Conservation (phyloP, 257 asterid species). For the Solanum microdontum region DNA sequence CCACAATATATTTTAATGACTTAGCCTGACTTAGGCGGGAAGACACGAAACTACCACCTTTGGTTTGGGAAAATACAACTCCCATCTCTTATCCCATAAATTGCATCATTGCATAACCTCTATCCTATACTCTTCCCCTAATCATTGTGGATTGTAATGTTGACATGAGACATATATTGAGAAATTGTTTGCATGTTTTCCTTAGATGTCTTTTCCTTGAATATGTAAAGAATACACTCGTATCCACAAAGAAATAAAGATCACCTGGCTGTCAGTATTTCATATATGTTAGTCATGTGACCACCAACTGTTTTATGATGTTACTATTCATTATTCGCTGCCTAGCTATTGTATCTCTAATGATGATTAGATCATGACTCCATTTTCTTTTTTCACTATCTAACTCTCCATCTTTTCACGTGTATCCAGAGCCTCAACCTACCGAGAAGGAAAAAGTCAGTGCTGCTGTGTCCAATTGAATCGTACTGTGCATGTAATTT, state of each 20-base stretch:
- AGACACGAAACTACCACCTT: background rate
- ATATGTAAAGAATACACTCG: background rate
- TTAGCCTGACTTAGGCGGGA: background rate
- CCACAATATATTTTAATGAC: background rate
- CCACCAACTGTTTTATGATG: background rate
- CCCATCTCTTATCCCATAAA: background rate
- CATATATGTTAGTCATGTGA: background rate
- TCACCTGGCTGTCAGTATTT: background rate
- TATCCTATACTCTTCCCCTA: background rate
- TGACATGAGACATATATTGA: background rate
- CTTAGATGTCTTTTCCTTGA: background rate
- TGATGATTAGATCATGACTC: background rate
- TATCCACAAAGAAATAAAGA: background rate
- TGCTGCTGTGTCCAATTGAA: conserved; percentile 20
- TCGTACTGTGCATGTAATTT: background rate
- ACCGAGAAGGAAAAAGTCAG: conserved; percentile 24
- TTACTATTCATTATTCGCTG: background rate
- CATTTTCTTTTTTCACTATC: background rate
- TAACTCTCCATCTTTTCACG: background rate
- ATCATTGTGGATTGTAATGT: background rate
- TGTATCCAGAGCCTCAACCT: conserved; percentile 40
- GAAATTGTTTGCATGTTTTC: background rate
- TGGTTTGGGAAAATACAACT: background rate
- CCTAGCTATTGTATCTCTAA: background rate
- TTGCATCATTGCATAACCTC: background rate